A percentile compares a stretch with the other conserved stretches of the same genome.
Conservation (phyloP, 306 rosid species). For the Fragaria vesca region DNA sequence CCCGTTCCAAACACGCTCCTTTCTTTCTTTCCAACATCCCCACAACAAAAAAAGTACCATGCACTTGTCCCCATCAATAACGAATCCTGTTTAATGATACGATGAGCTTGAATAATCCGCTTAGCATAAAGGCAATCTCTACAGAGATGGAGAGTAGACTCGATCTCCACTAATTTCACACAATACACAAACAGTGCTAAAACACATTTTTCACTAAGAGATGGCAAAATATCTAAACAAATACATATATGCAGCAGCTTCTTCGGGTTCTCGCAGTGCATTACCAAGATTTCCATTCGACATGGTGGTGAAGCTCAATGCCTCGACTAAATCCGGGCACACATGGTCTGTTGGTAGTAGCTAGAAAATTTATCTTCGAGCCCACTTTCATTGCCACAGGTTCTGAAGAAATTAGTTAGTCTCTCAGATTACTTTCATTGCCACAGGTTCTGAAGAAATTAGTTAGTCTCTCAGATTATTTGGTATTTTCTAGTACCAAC, state of each 20-base stretch:
- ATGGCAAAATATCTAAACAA: slow-evolving; percentile 26
- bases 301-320: slow-evolving; percentile 58
- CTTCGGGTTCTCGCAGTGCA: slow-evolving; percentile 66
- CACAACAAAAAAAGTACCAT: too few species aligned
- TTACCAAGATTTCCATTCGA: slow-evolving; percentile 83
- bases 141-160: too few species aligned
- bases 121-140: too few species aligned
- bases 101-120: too few species aligned
- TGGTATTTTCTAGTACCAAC: not conserved
- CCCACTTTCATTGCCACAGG: slow-evolving; percentile 71
- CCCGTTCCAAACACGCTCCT: too few species aligned
- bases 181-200: too few species aligned
- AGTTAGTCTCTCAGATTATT: slow-evolving; percentile 37
- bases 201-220: too few species aligned
- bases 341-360: slow-evolving; percentile 73
- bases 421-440: slow-evolving; percentile 41
- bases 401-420: slow-evolving; percentile 63
- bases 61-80: too few species aligned
- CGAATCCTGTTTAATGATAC: too few species aligned
- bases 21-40: too few species aligned
- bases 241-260: slow-evolving; percentile 70
- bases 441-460: slow-evolving; percentile 57
- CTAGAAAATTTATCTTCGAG: slow-evolving; percentile 65
- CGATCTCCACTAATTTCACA: too few species aligned
- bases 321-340: slow-evolving; percentile 31